Base-by-base conservation (phyloP, 2,329 filamentous ascomycete species). In the Plectosphaerella cucumerina region DNA sequence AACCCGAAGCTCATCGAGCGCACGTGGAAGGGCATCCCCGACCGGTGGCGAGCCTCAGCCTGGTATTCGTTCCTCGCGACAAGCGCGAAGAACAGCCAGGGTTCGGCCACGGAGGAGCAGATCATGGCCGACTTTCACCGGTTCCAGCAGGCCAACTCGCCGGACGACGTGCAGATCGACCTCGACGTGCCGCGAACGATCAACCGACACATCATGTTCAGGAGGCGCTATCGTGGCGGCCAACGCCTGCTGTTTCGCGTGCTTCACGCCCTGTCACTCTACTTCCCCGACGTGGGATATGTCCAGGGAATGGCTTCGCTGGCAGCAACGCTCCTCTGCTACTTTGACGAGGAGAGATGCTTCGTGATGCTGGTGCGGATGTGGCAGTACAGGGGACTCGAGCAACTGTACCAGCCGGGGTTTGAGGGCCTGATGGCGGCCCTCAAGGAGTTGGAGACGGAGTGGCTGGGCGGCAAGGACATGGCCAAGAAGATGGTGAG, bases 251-350 rank as follows among this genome's bases (percentile, higher is more conserved):
- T 99, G 3, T 99, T 99, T 70, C 84, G 94, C 47, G 91, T 97
- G 3, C 78, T 99, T 23, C 94, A 97, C 65, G 88, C 90, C 43
- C 82, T 97, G 65, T 93, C 91, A 17, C 80, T 99, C 11, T 95
- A 97, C 66, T 93, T 93, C 57, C 89, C 90, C 0, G 86, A 89
- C 21, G 94, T 89, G 6, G 94, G 94, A 23, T 99, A 99, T 66
- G 94, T 97, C 1, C 94, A 99, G 69, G 94, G 94, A 49, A 99
- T 99, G 94, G 94, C 93, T 15, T 89, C 91, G 20, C 75, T 97
- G 37, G 92, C 90, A 2, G 93, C 93, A 1, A 97, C 94, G 1
- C 75, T 99, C 18, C 81, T 99, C 6, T 96, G 93, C 65, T 99
- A 99, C 66, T 99, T 92, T 67, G 93, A 97, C 58, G 94, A 99